Conservation (phyloP, 2,329 filamentous ascomycete species). For the Paraphoma chrysanthemicola region DNA sequence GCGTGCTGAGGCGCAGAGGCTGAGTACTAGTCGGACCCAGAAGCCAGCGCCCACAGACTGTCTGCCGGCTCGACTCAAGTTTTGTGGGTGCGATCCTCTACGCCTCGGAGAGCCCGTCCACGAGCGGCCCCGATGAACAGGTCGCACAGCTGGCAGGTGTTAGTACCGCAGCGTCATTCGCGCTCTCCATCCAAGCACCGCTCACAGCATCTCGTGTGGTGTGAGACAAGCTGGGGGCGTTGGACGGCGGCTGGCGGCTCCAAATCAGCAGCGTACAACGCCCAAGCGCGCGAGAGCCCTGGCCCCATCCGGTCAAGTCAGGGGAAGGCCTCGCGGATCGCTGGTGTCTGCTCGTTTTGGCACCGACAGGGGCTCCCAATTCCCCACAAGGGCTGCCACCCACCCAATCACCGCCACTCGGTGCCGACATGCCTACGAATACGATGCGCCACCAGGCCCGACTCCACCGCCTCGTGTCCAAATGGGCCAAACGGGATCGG, state of each 20-base stretch:
- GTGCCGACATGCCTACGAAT: conserved; percentile 14
- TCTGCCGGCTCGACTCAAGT: neutral
- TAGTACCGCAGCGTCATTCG: neutral
- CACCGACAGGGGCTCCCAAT: conserved; percentile 19
- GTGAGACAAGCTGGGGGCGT: neutral
- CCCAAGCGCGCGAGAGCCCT: conserved; percentile 9
- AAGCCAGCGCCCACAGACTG: conserved; percentile 2
- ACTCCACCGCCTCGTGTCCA: conserved; percentile 31
- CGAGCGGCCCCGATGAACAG: neutral
- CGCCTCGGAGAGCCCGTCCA: neutral
- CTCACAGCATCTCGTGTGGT: conserved; percentile 1
- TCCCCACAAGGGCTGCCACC: conserved; percentile 15
- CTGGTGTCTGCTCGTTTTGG: conserved; percentile 29
- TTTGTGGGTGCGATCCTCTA: neutral
- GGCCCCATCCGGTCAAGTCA: conserved; percentile 30
- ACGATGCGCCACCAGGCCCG: conserved; percentile 24
- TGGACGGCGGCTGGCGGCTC: conserved; percentile 6
- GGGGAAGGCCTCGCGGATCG: conserved; percentile 30
- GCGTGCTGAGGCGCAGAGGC: conserved; percentile 20
- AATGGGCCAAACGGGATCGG: conserved; percentile 17
- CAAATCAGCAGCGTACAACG: conserved; percentile 6
- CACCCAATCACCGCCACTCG: conserved; percentile 23
- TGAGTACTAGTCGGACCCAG: conserved; percentile 11
- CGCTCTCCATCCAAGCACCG: neutral
- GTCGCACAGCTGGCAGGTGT: neutral